Evolutionary conservation across 1,284 basidiomycete genomes (phyloP).

Genomic region (Tremellales sp.): DNA sequence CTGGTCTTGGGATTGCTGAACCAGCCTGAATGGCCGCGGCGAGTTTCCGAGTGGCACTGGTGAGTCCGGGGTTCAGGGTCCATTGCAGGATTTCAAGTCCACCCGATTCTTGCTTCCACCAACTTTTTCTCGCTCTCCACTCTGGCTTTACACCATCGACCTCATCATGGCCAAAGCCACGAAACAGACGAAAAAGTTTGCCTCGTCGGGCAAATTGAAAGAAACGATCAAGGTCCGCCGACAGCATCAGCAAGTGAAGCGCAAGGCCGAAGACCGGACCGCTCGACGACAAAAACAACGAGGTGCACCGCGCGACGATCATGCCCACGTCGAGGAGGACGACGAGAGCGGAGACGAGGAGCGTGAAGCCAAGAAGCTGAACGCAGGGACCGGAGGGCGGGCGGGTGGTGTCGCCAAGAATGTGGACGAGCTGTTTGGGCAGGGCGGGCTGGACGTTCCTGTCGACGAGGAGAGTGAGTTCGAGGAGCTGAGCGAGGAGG

Average conservation of each 20-base stretch:
- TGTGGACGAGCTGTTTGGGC: constrained; percentile 76
- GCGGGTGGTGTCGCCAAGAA: constrained; percentile 51
- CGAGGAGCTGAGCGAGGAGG: constrained; percentile 9
- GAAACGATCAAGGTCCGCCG: constrained; percentile 74
- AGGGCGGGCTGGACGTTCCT: constrained; percentile 42
- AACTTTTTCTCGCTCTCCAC: constrained; percentile 8
- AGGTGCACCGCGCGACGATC: constrained; percentile 43
- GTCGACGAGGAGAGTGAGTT: constrained; percentile 25
- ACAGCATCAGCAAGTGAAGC: constrained; percentile 69
- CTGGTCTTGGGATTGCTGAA: no score
- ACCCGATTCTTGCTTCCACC: constrained; percentile 10
- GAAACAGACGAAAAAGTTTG: constrained; percentile 82
- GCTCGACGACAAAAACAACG: constrained; percentile 40
- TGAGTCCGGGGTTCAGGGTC: background rate
- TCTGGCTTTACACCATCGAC: no score
- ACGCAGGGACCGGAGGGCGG: constrained; percentile 31
- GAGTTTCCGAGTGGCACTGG: background rate
- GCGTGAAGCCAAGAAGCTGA: constrained; percentile 49
- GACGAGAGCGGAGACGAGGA: constrained; percentile 35
- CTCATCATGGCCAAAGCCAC: constrained; percentile 57
- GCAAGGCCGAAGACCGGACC: constrained; percentile 61
- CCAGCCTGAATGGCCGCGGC: no score
- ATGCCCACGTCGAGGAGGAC: constrained; percentile 49
- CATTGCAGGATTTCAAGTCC: constrained; percentile 7
- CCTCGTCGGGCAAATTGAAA: constrained; percentile 77